A percentile compares a stretch with the other conserved stretches of the same genome.
These are phyloP conservation scores for Pyrus communis DNA, from an alignment of 306 rosid genomes.

Conservation along the genomic window DNA sequence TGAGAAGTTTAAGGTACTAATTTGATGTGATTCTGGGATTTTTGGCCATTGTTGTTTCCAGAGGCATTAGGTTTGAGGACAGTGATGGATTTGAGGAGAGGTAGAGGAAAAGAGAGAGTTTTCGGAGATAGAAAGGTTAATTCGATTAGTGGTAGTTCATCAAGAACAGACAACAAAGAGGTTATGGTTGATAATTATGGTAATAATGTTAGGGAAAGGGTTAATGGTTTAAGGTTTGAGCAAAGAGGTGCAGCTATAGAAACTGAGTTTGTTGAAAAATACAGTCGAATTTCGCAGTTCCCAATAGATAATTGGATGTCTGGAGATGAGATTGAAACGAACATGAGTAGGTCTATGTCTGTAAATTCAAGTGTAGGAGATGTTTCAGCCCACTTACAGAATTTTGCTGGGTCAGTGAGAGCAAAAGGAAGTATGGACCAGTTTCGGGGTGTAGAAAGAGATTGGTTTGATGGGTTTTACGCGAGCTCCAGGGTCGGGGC, in stretches of 20 bases:
- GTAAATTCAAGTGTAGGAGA: conserved; percentile 15
- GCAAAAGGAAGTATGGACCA: conserved; percentile 10
- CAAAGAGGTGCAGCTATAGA: conserved; percentile 17
- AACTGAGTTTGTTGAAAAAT: conserved; percentile 10
- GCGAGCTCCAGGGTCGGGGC: conserved; percentile 9
- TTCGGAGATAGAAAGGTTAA: conserved; percentile 16
- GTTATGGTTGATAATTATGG: conserved; percentile 5
- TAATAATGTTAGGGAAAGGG: conserved; percentile 14
- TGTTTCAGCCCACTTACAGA: not conserved
- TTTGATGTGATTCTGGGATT: conserved; percentile 6
- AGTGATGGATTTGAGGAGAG: conserved; percentile 17
- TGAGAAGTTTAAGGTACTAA: not conserved
- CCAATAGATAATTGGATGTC: conserved; percentile 14
- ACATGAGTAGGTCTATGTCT: conserved; percentile 3
- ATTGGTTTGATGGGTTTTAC: conserved; percentile 12
- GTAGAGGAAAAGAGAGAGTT: conserved; percentile 20
- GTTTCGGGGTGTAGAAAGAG: conserved; percentile 20
- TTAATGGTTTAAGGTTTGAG: conserved; percentile 18
- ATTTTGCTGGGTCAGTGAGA: conserved; percentile 12
- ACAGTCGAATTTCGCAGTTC: conserved; percentile 8
- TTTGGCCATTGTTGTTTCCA: not conserved
- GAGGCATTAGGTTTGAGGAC: not conserved
- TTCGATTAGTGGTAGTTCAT: conserved; percentile 9
- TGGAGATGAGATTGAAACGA: conserved; percentile 14
- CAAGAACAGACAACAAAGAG: conserved; percentile 18